Base-by-base conservation (phyloP, 2,329 filamentous ascomycete genomes). In the Catunica adiposa region DNA sequence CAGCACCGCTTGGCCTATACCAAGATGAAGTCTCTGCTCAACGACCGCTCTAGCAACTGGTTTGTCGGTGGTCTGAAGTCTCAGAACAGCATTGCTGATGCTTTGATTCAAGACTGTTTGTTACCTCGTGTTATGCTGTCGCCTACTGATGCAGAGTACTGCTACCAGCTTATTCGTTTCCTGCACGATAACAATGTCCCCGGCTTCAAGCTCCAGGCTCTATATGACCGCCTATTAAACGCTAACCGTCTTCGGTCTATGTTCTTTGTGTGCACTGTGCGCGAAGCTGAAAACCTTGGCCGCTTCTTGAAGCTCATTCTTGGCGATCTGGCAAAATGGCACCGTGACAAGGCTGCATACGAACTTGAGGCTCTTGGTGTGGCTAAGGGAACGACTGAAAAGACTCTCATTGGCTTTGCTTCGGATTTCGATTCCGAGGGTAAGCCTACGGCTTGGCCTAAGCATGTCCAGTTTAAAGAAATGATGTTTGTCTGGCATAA, bases 201-300 rank as follows among this genome's bases (percentile, higher is more conserved):
- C 0, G 86, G 88, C 59, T 97, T 98, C 71, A 83, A 85, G 63
- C 83, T 92, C 15, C 82, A 90, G 69, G 83, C 85, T 29, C 71
- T 98, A 1, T 83, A 94, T 62, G 85, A 89, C 60, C 80, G 85
- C 15, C 73, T 98, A 0, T 94, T 98, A 69, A 82, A 82, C 62
- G 80, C 89, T 57, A 88, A 94, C 63, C 78, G 86, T 57, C 73
- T 97, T 17, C 81, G 86, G 1, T 77, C 83, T 7, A 76, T 96
- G 53, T 88, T 98, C 56, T 96, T 94, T 66, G 82, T 84, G 51
- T 94, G 86, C 65, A 94, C 89, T 0, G 83, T 90, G 23, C 83
- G 88, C 56, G 94, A 98, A 68, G 87, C 89, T 0, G 87, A 95
- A 66, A 88, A 94, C 61, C 72, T 98, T n/a, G 92, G 89, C 11